phyloP scores from a whole-genome alignment of 192 early-diverging fungal genomes.

The Coemansia sp. region DNA sequence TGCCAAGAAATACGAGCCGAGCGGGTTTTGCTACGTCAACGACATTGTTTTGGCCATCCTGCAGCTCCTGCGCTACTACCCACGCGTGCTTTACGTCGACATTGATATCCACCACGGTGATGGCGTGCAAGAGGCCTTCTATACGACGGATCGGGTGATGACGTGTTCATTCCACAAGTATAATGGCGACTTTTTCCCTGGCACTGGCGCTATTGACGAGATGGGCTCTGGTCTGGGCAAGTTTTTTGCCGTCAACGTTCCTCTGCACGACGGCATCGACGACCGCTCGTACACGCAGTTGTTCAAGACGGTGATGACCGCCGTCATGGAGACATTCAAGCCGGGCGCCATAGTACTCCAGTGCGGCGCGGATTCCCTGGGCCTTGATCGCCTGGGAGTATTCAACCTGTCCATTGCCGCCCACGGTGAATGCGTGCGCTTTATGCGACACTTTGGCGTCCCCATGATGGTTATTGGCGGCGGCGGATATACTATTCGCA shows the following conservation, averaged over 20 bases:
- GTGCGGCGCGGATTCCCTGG: conserved; percentile 96
- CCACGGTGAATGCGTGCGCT: conserved; percentile 89
- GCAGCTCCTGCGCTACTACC: conserved; percentile 69
- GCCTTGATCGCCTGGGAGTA: conserved; percentile 91
- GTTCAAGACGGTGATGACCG: conserved; percentile 77
- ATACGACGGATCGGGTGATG: conserved; percentile 92
- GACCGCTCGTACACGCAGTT: conserved; percentile 76
- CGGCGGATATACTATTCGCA: conserved; percentile 97
- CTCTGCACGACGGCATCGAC: conserved; percentile 92
- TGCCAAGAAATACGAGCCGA: conserved; percentile 82
- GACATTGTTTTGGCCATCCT: conserved; percentile 88
- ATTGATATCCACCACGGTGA: conserved; percentile 94
- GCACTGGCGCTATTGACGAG: conserved; percentile 89
- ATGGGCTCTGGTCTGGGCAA: conserved; percentile 85
- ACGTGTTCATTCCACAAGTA: conserved; percentile 96
- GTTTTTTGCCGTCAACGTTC: conserved; percentile 94
- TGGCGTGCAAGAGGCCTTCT: conserved; percentile 95
- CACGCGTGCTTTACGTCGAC: conserved; percentile 94
- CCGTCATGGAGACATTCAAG: conserved; percentile 91
- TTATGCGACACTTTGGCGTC: conserved; percentile 88
- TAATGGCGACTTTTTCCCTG: conserved; percentile 94
- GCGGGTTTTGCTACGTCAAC: conserved; percentile 94
- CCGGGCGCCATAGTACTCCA: conserved; percentile 93
- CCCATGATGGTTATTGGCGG: conserved; percentile 93
- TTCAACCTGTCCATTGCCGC: conserved; percentile 92